A percentile compares a stretch with the other conserved stretches of the same genome.
Evolutionary conservation across 2,329 filamentous ascomycete species (phyloP).

Genomic region (Fusarium proliferatum): DNA sequence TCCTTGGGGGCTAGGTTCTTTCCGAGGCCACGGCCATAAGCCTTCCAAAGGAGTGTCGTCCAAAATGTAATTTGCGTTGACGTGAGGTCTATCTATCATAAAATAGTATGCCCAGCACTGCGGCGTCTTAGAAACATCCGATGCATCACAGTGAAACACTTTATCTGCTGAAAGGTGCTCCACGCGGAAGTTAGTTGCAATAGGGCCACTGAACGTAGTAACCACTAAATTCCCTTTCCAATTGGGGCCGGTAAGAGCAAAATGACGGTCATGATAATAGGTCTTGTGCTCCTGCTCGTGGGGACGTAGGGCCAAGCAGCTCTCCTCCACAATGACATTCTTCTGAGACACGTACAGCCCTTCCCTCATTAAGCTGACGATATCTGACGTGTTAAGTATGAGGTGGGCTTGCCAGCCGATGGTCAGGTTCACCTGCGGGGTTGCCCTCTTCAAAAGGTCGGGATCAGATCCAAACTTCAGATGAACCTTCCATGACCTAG

Average conservation of each 20-base stretch:
- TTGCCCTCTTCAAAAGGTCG: accelerated
- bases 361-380: background rate
- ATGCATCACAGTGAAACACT: accelerated
- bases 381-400: background rate
- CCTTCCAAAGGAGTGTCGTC: background rate
- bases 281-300: accelerated
- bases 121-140: accelerated
- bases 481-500: accelerated
- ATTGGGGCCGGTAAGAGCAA: background rate
- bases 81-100: accelerated
- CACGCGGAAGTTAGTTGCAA: background rate
- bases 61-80: background rate
- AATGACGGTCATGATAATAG: background rate
- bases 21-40: conserved; percentile 3
- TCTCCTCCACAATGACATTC: background rate
- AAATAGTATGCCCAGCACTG: background rate
- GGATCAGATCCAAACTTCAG: background rate
- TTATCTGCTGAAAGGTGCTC: background rate
- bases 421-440: accelerated
- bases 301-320: accelerated
- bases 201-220: accelerated
- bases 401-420: accelerated
- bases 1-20: accelerated
- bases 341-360: background rate
- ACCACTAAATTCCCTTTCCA: background rate